Percentiles rank a stretch among this genome's conserved stretches.
phyloP scores from a whole-genome alignment of 345 rosid species.

The Arabidopsis suecica region DNA sequence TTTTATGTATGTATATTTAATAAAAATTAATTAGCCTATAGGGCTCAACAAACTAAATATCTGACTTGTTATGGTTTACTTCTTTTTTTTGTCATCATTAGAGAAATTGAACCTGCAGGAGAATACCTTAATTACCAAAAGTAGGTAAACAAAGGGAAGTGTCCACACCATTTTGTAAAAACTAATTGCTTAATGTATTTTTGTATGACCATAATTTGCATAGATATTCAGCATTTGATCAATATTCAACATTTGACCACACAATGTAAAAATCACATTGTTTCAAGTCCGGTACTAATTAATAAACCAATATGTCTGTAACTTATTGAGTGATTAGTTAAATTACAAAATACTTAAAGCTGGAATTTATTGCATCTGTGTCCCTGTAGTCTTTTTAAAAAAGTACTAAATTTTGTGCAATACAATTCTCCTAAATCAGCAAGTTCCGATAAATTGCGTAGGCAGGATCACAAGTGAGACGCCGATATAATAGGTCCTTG shows the following conservation, averaged over 20 bases:
- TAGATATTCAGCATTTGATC: neutral
- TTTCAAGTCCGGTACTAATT: neutral
- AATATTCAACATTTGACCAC: neutral
- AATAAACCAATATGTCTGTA: neutral
- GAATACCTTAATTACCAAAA: neutral
- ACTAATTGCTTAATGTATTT: neutral
- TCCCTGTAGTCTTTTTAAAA: neutral
- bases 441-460: slow-evolving; percentile 24
- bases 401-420: slow-evolving; percentile 2
- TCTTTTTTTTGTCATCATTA: neutral
- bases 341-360: slow-evolving; percentile 1
- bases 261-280: neutral
- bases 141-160: neutral
- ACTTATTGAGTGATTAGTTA: neutral
- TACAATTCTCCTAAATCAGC: slow-evolving; percentile 15
- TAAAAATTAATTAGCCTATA: neutral
- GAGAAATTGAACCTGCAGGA: slow-evolving; percentile 14
- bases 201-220: neutral
- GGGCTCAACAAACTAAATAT: slow-evolving; percentile 3
- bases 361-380: neutral
- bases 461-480: slow-evolving; percentile 19
- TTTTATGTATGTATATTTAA: neutral
- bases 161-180: slow-evolving; percentile 7
- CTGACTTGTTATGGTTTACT: neutral
- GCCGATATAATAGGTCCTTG: slow-evolving; percentile 36